Percentiles rank a stretch among this genome's conserved stretches.
Conservation (phyloP, 164 flowering plant genomes). For the Nymphaea colorata region DNA sequence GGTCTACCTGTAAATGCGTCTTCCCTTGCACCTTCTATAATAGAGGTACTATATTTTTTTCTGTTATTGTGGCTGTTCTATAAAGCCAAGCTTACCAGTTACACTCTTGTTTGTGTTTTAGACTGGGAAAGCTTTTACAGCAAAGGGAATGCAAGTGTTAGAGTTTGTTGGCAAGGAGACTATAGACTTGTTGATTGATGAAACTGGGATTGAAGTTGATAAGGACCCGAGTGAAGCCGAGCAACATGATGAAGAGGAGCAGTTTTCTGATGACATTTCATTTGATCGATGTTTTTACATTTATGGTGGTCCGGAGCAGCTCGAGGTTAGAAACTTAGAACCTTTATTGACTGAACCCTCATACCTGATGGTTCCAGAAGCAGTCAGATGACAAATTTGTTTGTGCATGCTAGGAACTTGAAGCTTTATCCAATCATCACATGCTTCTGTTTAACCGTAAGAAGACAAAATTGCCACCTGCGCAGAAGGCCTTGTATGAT, state of each 20-base stretch:
- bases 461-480: constrained; percentile 67
- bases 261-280: constrained; percentile 65
- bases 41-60: constrained; percentile 42
- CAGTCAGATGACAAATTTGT: background rate
- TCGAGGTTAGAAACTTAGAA: constrained; percentile 59
- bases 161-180: constrained; percentile 92
- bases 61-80: background rate
- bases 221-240: constrained; percentile 29
- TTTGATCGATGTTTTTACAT: constrained; percentile 97
- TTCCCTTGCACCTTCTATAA: constrained; percentile 64
- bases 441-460: constrained; percentile 70
- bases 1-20: constrained; percentile 44
- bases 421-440: constrained; percentile 86
- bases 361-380: background rate
- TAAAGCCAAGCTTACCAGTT: constrained; percentile 6
- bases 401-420: constrained; percentile 53
- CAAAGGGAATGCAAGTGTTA: constrained; percentile 90
- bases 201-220: constrained; percentile 78
- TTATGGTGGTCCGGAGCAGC: constrained; percentile 97
- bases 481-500: constrained; percentile 70
- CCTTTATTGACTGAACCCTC: constrained; percentile 6
- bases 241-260: constrained; percentile 41
- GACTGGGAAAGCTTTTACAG: constrained; percentile 89
- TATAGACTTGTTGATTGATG: constrained; percentile 76
- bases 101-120: constrained; percentile 13